Percentiles rank a stretch among this genome's conserved stretches.
These are phyloP conservation scores for Herpetospermum pedunculosum DNA, from an alignment of 306 rosid species.

Conservation along the genomic window DNA sequence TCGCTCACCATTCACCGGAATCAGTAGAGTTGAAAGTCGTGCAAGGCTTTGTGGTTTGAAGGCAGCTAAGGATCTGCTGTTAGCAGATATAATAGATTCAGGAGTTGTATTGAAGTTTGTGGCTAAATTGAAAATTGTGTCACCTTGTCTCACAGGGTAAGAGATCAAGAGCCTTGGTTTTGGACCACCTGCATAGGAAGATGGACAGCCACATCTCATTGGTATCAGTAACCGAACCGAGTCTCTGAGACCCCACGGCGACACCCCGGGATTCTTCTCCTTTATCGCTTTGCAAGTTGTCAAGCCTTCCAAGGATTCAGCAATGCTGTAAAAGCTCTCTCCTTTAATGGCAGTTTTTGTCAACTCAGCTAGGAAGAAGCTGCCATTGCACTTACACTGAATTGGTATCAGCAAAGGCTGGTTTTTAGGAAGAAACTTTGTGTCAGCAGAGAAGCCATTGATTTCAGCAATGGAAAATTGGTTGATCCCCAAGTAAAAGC, in stretches of 20 bases:
- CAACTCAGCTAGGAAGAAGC: slow-evolving; percentile 37
- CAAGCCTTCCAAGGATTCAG: slow-evolving; percentile 62
- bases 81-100: slow-evolving; percentile 42
- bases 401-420: slow-evolving; percentile 69
- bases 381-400: slow-evolving; percentile 48
- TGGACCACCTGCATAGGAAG: slow-evolving; percentile 23
- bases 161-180: slow-evolving; percentile 43
- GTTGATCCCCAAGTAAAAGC: slow-evolving; percentile 54
- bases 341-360: slow-evolving; percentile 44
- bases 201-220: slow-evolving; percentile 69
- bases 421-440: slow-evolving; percentile 38
- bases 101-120: slow-evolving; percentile 46
- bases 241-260: slow-evolving; percentile 39
- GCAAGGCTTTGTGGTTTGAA: slow-evolving; percentile 21
- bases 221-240: slow-evolving; percentile 41
- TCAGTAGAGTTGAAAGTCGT: slow-evolving; percentile 49
- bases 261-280: slow-evolving; percentile 43
- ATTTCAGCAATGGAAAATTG: slow-evolving; percentile 37
- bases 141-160: slow-evolving; percentile 58
- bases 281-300: slow-evolving; percentile 54
- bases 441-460: slow-evolving; percentile 55
- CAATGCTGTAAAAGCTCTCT: slow-evolving; percentile 55
- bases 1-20: slow-evolving; percentile 50
- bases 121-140: slow-evolving; percentile 53
- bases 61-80: slow-evolving; percentile 26